A percentile compares a stretch with the other conserved stretches of the same genome.
Conservation (phyloP, 306 rosid species). For the Cucurbita maxima region DNA sequence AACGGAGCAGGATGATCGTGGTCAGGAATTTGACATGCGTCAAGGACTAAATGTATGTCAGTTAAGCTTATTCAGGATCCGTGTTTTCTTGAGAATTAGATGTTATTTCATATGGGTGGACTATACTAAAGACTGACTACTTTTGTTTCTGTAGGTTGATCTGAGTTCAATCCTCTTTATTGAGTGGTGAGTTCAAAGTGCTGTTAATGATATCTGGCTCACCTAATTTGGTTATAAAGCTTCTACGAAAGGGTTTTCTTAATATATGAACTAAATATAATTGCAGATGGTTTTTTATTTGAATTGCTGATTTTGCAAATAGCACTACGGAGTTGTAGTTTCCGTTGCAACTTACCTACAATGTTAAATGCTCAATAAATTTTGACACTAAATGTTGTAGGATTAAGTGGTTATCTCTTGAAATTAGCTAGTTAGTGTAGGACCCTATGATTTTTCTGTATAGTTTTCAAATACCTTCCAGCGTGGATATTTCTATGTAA, state of each 20-base stretch:
- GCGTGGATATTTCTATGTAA: neutral
- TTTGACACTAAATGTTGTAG: neutral
- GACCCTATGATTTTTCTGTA: neutral
- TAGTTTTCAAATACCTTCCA: neutral
- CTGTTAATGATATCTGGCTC: neutral
- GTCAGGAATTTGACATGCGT: constrained; percentile 26
- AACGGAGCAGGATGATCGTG: constrained; percentile 22
- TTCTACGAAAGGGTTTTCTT: neutral
- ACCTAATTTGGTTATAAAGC: neutral
- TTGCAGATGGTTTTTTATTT: neutral
- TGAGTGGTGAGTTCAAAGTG: constrained; percentile 28
- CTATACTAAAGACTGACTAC: neutral
- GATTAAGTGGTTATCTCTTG: neutral
- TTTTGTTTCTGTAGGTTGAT: constrained; percentile 34
- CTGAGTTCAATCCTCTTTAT: constrained; percentile 25
- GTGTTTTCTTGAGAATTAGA: neutral
- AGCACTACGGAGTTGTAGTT: neutral
- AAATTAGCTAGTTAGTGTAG: neutral
- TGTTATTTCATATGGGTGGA: neutral
- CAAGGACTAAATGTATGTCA: constrained; percentile 34
- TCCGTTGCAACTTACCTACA: neutral
- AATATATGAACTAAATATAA: neutral
- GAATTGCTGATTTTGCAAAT: neutral
- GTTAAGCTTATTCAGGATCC: constrained; percentile 3
- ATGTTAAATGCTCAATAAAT: neutral